A percentile compares a stretch with the other conserved stretches of the same genome.
Evolutionary conservation across 805 yeast species (phyloP).

Genomic region (Saturnispora serradocipensis): DNA sequence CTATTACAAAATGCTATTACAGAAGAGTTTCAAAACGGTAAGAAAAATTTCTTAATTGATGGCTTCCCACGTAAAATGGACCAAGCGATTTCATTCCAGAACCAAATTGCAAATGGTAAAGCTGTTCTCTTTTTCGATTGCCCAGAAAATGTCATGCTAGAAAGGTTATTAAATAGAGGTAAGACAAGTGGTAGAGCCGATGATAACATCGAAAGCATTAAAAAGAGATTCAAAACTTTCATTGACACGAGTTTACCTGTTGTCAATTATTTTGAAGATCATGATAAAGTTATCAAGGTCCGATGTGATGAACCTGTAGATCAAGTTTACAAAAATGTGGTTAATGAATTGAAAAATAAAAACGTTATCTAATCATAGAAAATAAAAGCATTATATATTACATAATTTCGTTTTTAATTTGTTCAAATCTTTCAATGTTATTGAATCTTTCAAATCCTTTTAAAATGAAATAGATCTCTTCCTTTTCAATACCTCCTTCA

Average conservation of each 20-base stretch:
- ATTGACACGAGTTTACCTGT: slow-evolving; percentile 91
- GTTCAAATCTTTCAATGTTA: slow-evolving; percentile 15
- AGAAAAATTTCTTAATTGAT: slow-evolving; percentile 69
- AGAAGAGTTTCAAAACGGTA: slow-evolving; percentile 40
- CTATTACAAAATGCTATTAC: slow-evolving; percentile 71
- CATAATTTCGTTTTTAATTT: slow-evolving; percentile 15
- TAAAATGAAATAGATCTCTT: slow-evolving; percentile 2
- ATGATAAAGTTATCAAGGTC: slow-evolving; percentile 67
- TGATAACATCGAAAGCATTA: slow-evolving; percentile 85
- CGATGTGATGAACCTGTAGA: slow-evolving; percentile 77
- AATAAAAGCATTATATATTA: background rate
- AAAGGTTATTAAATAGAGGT: slow-evolving; percentile 80
- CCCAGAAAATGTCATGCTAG: slow-evolving; percentile 74
- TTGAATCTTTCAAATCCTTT: slow-evolving; percentile 8
- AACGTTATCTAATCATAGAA: slow-evolving; percentile 16
- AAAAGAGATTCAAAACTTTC: slow-evolving; percentile 80
- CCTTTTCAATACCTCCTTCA: slow-evolving; percentile 10
- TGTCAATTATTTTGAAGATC: slow-evolving; percentile 68
- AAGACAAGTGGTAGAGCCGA: slow-evolving; percentile 92
- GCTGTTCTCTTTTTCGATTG: slow-evolving; percentile 73
- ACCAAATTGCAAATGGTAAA: slow-evolving; percentile 57
- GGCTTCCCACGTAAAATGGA: slow-evolving; percentile 99
- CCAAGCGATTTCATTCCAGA: slow-evolving; percentile 91
- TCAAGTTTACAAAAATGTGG: slow-evolving; percentile 61
- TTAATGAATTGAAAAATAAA: slow-evolving; percentile 48